phyloP scores from a whole-genome alignment of 345 rosid species.

The Erysimum cheiranthoides region DNA sequence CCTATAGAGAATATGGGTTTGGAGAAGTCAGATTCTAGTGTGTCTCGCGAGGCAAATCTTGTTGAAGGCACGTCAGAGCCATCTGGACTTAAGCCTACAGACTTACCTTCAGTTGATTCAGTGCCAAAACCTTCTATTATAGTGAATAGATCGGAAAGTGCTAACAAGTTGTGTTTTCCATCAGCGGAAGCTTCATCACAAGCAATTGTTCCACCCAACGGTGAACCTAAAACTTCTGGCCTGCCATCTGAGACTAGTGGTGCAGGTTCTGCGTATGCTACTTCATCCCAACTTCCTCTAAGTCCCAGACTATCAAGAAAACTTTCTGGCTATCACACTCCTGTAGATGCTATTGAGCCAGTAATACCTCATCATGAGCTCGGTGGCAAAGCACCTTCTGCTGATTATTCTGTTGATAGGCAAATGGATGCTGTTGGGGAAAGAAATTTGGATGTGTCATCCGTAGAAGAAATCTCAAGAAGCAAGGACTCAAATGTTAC shows the following conservation, averaged over 20 bases:
- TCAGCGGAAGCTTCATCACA: constrained; percentile 48
- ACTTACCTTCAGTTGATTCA: constrained; percentile 48
- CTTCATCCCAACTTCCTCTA: constrained; percentile 58
- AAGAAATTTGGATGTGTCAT: constrained; percentile 49
- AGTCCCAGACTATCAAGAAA: constrained; percentile 67
- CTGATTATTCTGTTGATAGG: constrained; percentile 63
- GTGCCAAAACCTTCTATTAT: constrained; percentile 48
- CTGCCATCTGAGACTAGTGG: constrained; percentile 53
- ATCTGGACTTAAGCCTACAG: constrained; percentile 50
- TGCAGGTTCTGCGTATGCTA: constrained; percentile 51
- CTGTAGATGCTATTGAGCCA: constrained; percentile 50
- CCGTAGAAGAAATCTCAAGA: constrained; percentile 52
- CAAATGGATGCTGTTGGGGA: constrained; percentile 51
- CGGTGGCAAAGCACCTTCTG: constrained; percentile 51
- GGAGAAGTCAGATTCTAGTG: constrained; percentile 62
- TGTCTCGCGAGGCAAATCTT: constrained; percentile 47
- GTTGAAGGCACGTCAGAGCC: constrained; percentile 56
- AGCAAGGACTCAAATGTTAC: constrained; percentile 55
- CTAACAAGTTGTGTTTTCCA: constrained; percentile 46
- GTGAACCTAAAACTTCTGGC: constrained; percentile 53
- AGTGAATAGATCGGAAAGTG: constrained; percentile 46
- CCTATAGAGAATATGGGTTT: constrained; percentile 56
- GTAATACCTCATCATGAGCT: constrained; percentile 51
- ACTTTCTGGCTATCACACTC: constrained; percentile 55
- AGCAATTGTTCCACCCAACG: constrained; percentile 43